A percentile compares a stretch with the other conserved stretches of the same genome.
phyloP scores from a whole-genome alignment of 176 grass and related monocot species.

The Carex littledalei region DNA sequence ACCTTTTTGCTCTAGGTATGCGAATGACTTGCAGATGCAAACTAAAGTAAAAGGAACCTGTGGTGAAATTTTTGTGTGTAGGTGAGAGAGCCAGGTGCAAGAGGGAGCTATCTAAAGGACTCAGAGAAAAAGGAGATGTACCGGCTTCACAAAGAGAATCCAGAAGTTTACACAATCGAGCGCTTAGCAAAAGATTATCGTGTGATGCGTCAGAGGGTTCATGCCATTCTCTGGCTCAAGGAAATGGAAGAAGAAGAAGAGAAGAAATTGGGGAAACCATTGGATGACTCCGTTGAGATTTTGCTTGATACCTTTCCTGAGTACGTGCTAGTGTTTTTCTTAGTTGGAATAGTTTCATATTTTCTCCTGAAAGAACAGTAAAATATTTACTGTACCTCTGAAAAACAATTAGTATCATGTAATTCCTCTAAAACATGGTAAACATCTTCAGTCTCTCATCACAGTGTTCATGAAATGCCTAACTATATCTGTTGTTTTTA shows the following conservation, averaged over 20 bases:
- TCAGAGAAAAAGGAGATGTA: constrained; percentile 97
- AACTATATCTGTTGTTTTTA: not conserved
- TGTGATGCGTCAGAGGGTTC: constrained; percentile 92
- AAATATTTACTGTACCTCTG: not conserved
- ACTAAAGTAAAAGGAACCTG: not conserved
- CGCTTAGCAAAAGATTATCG: constrained; percentile 89
- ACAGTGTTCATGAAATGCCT: not conserved
- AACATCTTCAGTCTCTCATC: not conserved
- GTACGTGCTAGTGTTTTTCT: constrained; percentile 38
- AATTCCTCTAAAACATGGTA: not conserved
- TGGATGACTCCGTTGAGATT: constrained; percentile 90
- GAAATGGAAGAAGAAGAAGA: constrained; percentile 95
- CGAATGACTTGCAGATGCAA: not conserved
- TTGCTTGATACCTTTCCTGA: constrained; percentile 87
- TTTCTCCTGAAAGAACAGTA: not conserved
- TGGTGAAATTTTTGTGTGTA: constrained; percentile 6
- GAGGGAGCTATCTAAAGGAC: constrained; percentile 81
- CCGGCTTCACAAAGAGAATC: constrained; percentile 87
- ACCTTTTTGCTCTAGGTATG: not conserved
- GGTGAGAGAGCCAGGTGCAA: constrained; percentile 65
- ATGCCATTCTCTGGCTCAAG: constrained; percentile 95
- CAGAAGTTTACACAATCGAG: constrained; percentile 69
- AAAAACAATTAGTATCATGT: not conserved
- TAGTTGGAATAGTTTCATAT: not conserved
- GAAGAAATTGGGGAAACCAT: constrained; percentile 65